These are phyloP conservation scores for Aspergillus sp. DNA, from an alignment of 2,329 filamentous ascomycete genomes.

Conservation along the genomic window DNA sequence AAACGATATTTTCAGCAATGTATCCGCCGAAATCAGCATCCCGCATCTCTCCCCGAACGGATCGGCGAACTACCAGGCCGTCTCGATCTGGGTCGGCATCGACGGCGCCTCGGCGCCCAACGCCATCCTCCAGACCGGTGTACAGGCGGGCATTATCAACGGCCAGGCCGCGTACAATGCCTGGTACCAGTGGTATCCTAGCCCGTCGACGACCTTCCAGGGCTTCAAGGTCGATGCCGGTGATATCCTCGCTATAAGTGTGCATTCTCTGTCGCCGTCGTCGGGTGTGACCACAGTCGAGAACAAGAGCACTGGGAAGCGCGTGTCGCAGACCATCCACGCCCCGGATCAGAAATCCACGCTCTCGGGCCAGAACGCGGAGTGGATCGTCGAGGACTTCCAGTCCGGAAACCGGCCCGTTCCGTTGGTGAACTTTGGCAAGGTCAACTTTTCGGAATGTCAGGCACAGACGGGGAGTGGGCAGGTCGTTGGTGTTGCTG, in stretches of 20 bases:
- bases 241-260: constrained; percentile 4
- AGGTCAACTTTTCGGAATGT: constrained; percentile 4
- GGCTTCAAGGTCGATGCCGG: constrained; percentile 5
- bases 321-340: not conserved
- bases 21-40: constrained; percentile 5
- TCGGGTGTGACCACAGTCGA: constrained; percentile 3
- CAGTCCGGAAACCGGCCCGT: not conserved
- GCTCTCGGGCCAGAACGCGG: constrained; percentile 4
- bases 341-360: constrained; percentile 1
- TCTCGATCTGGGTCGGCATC: constrained; percentile 7
- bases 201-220: not conserved
- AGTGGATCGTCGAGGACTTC: constrained; percentile 9
- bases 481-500: not conserved
- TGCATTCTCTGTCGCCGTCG: constrained; percentile 1
- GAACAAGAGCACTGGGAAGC: constrained; percentile 7
- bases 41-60: constrained; percentile 1
- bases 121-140: constrained; percentile 7
- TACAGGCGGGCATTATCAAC: constrained; percentile 6
- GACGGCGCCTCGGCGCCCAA: constrained; percentile 4
- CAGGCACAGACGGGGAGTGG: constrained; percentile 1
- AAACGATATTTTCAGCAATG: constrained; percentile 3
- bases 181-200: constrained; percentile 10
- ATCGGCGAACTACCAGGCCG: constrained; percentile 1
- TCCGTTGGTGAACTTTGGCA: constrained; percentile 5
- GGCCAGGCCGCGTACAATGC: constrained; percentile 3